Evolutionary conservation across 140 eudicot genomes (phyloP), one percentile per base, ranked within the genome.

Genomic region (Bidens hawaiensis): DNA sequence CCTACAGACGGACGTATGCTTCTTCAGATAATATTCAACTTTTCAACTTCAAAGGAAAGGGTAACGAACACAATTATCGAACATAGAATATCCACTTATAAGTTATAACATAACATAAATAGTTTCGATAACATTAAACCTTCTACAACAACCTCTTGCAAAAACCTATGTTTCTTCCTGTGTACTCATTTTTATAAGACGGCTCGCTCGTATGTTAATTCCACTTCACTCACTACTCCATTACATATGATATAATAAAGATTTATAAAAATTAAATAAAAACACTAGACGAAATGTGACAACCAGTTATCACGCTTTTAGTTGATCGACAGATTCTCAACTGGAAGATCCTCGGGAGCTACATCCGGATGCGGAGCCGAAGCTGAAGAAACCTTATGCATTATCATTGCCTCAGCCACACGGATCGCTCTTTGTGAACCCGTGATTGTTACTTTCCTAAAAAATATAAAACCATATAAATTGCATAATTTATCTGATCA

Each of bases 361-460:
- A n/a, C 38, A 26, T 53, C 63, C 0, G 57, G 72, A 38, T 64
- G 73, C 4, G 77, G 81, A 47, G 81, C 22, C 1, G 74, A 46
- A 53, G 78, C 83, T 3, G 96, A 78, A 57, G 93, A 67, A 52
- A 93, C 85, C 76, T 93, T 93, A 51, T 73, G 87, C 46, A 65
- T 73, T 58, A 93, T 88, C 96, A 93, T 85, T 59, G 88, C 73
- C 78, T 93, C 96, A 0, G 99, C 99, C 31, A 76, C 66, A 67
- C 78, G 80, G 56, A 85, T 81, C 30, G 99, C 89, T 54, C 94
- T 78, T 64, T 84, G 95, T 21, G 99, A 78, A 45, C 96, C 99
- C 1, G 83, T 82, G 58, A 91, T 88, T 2, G 95, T 93, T 52
- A 93, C 96, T 79, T 85, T 88, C 94, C 99, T 93, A 81, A 71